Evolutionary conservation across 495 filamentous ascomycete species (phyloP), one percentile per base, ranked within the genome.

Genomic region (Penicillium psychrofluorescens): DNA sequence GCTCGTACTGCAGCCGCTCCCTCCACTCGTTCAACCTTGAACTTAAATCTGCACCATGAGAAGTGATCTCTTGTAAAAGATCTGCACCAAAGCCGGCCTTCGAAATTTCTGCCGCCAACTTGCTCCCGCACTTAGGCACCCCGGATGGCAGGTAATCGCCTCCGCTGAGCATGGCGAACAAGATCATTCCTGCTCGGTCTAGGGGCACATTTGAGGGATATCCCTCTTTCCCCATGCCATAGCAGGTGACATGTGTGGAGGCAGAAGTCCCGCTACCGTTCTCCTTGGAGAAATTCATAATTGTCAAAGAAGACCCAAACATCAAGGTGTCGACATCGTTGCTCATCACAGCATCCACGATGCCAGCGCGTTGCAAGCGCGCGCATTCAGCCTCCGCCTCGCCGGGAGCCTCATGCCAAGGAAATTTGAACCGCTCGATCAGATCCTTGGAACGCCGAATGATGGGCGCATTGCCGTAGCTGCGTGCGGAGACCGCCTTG

Each of bases 381-480:
- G 94, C 92, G 47, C 94, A 97, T 66, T 99, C 94, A 1, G 94
- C 94, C 56, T 99, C 94, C 1, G 94, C 94, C 55, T 99, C 94
- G 11, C 92, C 94, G 0, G 92, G 94, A 1, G 94, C 94, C 52
- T 84, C 80, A 60, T 96, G 88, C 36, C 79, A 78, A 1, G 83
- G 79, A 53, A 95, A 91, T 8, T 85, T 88, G 63, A 97, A 95
- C 6, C 88, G 68, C 39, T 83, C 80, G 7, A 98, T 80, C 5
- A 96, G 65, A 38, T 85, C 80, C 61, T 95, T 90, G 2, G 80
- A 83, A 41, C 82, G 63, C 10, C 58, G 59, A 13, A 77, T 79
- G 44, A 84, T 73, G 6, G 78, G 65, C 13, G 53, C 66, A 59
- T 40, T 73, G 58, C 48, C 74, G 50, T 49, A 77, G 42, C 61